Evolutionary conservation across 2,329 filamentous ascomycete species (phyloP), one percentile per base, ranked within the genome.

Genomic region (Alternaria infectoria): DNA sequence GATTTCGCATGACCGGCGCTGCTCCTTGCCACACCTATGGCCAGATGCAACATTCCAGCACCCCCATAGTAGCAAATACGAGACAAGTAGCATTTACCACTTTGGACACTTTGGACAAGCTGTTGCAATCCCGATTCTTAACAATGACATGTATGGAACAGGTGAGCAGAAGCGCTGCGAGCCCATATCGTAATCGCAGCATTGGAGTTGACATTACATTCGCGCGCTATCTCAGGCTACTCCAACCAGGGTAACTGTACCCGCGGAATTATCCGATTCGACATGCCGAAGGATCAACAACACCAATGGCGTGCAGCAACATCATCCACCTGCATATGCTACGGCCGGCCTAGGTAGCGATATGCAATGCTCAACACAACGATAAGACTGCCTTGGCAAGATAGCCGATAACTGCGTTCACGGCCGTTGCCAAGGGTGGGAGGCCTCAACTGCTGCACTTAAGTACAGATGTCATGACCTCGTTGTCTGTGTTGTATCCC

Each of bases 251-350:
- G 71, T 47, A 72, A 61, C 49, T 50, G 19, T 44, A 69, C 21
- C 68, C 69, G 69, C 13, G 64, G 55, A 58, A 65, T 68, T 69
- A 45, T 69, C 69, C 57, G 59, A 69, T 73, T 62, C 47, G 64
- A 65, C 62, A 46, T 65, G 55, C 71, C 70, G 71, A 66, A 69
- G 62, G 69, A 71, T 71, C 66, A 32, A 47, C 64, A 66, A 45
- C 40, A 30, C 49, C 66, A 58, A 60, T 57, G 36, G 62, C 49
- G 30, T 51, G 49, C 28, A 28, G 19, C 59, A 60, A 59, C 49
- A 64, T 59, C 67, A 69, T 52, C 32, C 19, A 44, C 49, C 21
- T 62, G 60, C 65, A 67, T 25, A 47, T 54, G 25, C 59, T 64
- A 63, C 54, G 43, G 49, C 61, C 46, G 62, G 43, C 40, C 44